Percentiles rank a stretch among this genome's conserved stretches.
phyloP scores from a whole-genome alignment of 164 flowering plant genomes.

The Protea cynaroides region DNA sequence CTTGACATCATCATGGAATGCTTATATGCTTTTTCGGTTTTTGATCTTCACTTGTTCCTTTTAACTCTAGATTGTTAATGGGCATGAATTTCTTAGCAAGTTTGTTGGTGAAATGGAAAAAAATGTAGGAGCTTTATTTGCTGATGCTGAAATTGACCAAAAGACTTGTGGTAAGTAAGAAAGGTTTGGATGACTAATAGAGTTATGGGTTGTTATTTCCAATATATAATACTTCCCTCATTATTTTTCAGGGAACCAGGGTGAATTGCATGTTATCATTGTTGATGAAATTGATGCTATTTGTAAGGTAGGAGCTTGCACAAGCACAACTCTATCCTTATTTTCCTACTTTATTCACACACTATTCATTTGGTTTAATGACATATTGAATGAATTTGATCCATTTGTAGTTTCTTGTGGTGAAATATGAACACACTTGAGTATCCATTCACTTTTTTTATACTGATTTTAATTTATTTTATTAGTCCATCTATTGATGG shows the following conservation, averaged over 20 bases:
- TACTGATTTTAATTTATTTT: too few species aligned
- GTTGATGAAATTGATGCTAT: slow-evolving; percentile 86
- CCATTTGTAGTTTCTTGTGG: neutral
- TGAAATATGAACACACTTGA: too few species aligned
- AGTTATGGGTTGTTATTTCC: neutral
- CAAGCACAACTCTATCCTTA: too few species aligned
- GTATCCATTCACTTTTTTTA: too few species aligned
- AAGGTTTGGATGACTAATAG: neutral
- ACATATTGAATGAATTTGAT: neutral
- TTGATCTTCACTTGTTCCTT: neutral
- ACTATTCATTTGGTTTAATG: too few species aligned
- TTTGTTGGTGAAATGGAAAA: slow-evolving; percentile 76
- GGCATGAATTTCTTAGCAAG: slow-evolving; percentile 70
- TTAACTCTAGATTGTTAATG: slow-evolving; percentile 53
- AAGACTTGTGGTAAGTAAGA: slow-evolving; percentile 36
- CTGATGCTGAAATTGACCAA: slow-evolving; percentile 71
- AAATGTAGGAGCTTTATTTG: slow-evolving; percentile 68
- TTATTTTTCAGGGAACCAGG: slow-evolving; percentile 50
- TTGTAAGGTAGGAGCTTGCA: slow-evolving; percentile 45
- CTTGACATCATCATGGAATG: too few species aligned
- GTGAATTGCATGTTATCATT: slow-evolving; percentile 71
- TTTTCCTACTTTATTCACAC: too few species aligned
- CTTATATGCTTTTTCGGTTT: too few species aligned
- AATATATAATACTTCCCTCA: neutral
- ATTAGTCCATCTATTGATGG: neutral